Evolutionary conservation across 345 rosid genomes (phyloP).

Genomic region (Arabidopsis arenosa): DNA sequence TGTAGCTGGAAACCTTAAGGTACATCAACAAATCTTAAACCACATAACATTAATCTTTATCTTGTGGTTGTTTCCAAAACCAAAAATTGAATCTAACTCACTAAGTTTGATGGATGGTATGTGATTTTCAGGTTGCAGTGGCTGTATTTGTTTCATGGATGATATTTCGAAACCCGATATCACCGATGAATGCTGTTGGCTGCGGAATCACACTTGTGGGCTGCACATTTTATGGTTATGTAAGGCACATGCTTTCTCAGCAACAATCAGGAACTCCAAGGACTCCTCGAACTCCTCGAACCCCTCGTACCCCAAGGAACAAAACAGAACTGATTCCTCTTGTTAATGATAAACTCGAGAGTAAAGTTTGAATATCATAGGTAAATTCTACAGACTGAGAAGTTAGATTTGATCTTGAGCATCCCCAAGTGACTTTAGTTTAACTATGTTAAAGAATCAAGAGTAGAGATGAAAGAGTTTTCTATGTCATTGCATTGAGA

Average conservation of each 20-base stretch:
- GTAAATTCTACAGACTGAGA: not conserved
- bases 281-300: conserved; percentile 76
- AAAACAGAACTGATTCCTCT: conserved; percentile 76
- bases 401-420: conserved; percentile 5
- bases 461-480: too few species aligned
- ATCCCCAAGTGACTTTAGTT: not conserved
- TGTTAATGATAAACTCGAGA: conserved; percentile 82
- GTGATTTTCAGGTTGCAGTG: conserved; percentile 68
- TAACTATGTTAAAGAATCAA: too few species aligned
- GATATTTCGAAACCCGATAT: conserved; percentile 83
- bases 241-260: conserved; percentile 76
- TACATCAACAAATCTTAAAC: conserved; percentile 38
- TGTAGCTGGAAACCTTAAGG: conserved; percentile 97
- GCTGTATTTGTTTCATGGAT: conserved; percentile 86
- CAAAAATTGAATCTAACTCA: not conserved
- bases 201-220: conserved; percentile 87
- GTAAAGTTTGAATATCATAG: conserved; percentile 54
- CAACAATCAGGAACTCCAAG: conserved; percentile 79
- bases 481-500: too few species aligned
- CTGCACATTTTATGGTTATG: conserved; percentile 94
- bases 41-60: not conserved
- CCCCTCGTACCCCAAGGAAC: conserved; percentile 69
- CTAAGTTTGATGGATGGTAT: conserved; percentile 6
- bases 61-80: too few species aligned
- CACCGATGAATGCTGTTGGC: conserved; percentile 74